A percentile compares a stretch with the other conserved stretches of the same genome.
Conservation (phyloP, 1,284 basidiomycete species). For the Melampsora americana region DNA sequence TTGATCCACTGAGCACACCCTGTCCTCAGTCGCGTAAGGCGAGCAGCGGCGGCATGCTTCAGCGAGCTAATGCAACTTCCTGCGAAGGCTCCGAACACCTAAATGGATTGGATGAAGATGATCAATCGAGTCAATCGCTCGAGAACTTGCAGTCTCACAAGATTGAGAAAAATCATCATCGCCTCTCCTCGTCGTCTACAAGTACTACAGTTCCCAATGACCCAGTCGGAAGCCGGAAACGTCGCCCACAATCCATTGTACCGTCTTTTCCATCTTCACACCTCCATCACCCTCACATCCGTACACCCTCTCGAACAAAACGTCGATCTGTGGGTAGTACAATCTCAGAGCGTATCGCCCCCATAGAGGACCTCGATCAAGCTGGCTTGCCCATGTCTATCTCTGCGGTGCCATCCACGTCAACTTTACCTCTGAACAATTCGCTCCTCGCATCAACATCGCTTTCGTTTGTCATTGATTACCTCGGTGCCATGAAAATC, state of each 20-base stretch:
- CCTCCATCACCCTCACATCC: constrained; percentile 55
- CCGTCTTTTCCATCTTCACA: constrained; percentile 39
- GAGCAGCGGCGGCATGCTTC: background rate
- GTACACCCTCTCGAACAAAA: constrained; percentile 90
- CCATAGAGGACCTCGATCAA: constrained; percentile 50
- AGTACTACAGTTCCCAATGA: background rate
- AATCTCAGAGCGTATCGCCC: constrained; percentile 56
- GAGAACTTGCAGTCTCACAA: constrained; percentile 45
- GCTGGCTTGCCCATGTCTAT: constrained; percentile 48
- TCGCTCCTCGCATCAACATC: constrained; percentile 80
- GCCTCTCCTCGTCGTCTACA: constrained; percentile 30
- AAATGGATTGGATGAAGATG: background rate
- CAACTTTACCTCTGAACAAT: constrained; percentile 64
- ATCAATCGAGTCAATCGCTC: constrained; percentile 44
- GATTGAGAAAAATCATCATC: constrained; percentile 45
- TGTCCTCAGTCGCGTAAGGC: background rate
- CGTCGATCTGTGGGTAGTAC: constrained; percentile 85
- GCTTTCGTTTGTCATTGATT: constrained; percentile 45
- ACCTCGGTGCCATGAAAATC: constrained; percentile 30
- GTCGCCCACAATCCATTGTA: constrained; percentile 40
- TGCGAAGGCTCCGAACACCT: background rate
- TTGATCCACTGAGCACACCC: background rate
- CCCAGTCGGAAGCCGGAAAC: constrained; percentile 20
- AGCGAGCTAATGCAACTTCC: background rate
- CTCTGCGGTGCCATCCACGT: constrained; percentile 60